Evolutionary conservation across 2,329 filamentous ascomycete species (phyloP).

Genomic region (Cucurbitaria berberidis): DNA sequence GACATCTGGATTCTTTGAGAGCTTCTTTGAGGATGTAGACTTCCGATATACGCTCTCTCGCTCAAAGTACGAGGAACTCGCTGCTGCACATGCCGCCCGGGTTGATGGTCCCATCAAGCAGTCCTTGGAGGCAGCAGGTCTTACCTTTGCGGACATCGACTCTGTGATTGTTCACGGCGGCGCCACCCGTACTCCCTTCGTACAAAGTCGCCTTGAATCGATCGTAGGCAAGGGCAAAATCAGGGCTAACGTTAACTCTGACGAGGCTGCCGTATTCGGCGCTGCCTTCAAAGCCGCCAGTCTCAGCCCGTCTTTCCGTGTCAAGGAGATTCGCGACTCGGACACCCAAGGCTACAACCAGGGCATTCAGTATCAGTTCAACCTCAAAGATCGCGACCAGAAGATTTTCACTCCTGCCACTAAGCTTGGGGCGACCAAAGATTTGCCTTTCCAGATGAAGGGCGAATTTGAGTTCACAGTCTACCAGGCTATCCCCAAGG

Average conservation of each 20-base stretch:
- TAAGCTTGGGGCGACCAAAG: constrained; percentile 77
- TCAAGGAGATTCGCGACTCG: constrained; percentile 91
- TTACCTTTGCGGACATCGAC: constrained; percentile 78
- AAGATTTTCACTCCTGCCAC: constrained; percentile 83
- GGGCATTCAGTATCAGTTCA: constrained; percentile 75
- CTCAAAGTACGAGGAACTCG: constrained; percentile 79
- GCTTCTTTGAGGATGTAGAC: constrained; percentile 87
- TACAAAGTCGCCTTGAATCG: constrained; percentile 85
- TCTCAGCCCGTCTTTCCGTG: constrained; percentile 92
- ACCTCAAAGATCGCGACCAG: constrained; percentile 74
- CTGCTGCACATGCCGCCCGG: constrained; percentile 69
- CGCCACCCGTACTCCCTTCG: constrained; percentile 87
- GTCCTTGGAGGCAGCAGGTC: constrained; percentile 74
- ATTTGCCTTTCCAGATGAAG: constrained; percentile 80
- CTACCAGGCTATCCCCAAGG: constrained; percentile 70
- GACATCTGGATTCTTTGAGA: constrained; percentile 81
- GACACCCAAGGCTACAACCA: constrained; percentile 78
- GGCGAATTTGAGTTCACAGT: constrained; percentile 82
- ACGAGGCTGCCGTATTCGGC: constrained; percentile 95
- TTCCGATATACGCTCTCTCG: constrained; percentile 90
- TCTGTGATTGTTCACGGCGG: constrained; percentile 95
- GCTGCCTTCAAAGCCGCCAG: constrained; percentile 93
- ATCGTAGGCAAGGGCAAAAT: constrained; percentile 78
- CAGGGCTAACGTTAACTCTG: constrained; percentile 92
- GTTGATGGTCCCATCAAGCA: constrained; percentile 73